Percentiles rank a stretch among this genome's conserved stretches.
These are phyloP conservation scores for Aureobasidium pullulans DNA, from an alignment of 2,329 filamentous ascomycete genomes.

Conservation along the genomic window DNA sequence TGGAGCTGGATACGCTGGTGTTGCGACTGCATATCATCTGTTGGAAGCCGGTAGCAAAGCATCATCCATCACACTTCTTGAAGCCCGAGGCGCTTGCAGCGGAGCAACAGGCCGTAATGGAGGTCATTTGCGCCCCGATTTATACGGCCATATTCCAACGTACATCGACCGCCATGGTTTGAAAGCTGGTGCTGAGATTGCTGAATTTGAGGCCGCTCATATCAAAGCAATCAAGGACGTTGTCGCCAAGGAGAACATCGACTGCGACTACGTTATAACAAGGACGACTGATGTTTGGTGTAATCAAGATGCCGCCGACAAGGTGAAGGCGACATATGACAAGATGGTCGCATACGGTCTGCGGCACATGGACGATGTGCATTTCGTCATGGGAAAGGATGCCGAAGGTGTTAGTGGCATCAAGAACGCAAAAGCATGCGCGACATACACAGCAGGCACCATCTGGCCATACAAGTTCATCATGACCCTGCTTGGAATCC, in stretches of 20 bases:
- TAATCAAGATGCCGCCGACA: constrained; percentile 24
- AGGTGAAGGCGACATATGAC: constrained; percentile 26
- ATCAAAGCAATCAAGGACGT: constrained; percentile 33
- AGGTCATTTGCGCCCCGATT: constrained; percentile 38
- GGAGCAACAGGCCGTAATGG: constrained; percentile 63
- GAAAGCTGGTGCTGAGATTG: constrained; percentile 28
- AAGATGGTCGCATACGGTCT: constrained; percentile 23
- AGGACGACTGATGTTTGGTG: constrained; percentile 34
- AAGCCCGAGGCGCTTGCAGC: constrained; percentile 68
- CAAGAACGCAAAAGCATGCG: constrained; percentile 30
- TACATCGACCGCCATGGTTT: constrained; percentile 21
- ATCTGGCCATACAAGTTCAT: constrained; percentile 78
- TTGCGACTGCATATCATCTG: constrained; percentile 23
- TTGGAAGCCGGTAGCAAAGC: constrained; percentile 31
- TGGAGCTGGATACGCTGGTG: constrained; percentile 64
- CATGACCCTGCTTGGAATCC: constrained; percentile 57
- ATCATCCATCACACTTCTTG: constrained; percentile 55
- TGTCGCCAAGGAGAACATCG: constrained; percentile 34
- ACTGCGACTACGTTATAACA: constrained; percentile 37
- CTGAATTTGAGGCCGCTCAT: constrained; percentile 30
- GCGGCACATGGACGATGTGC: constrained; percentile 23
- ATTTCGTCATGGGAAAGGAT: constrained; percentile 15
- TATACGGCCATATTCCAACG: constrained; percentile 31
- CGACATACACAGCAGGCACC: constrained; percentile 49
- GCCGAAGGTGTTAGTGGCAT: constrained; percentile 23